Conservation (phyloP, 116 monocot species). For the Iris pallida region DNA sequence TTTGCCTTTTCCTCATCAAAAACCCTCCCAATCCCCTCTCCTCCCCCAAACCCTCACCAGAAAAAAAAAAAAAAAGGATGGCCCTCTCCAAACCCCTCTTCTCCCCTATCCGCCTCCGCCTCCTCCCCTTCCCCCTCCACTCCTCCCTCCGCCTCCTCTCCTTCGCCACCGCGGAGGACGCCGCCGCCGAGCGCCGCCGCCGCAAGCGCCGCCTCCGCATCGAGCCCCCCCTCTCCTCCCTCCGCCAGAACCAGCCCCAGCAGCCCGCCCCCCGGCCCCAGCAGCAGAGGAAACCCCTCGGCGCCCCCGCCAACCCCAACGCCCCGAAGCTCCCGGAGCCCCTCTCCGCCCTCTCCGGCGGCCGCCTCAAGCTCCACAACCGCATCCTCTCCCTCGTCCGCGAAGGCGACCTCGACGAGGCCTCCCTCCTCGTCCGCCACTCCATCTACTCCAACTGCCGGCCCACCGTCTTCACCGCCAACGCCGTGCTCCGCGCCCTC, state of each 20-base stretch:
- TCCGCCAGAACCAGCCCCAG: constrained; percentile 39
- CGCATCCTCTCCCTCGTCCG: constrained; percentile 74
- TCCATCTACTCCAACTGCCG: constrained; percentile 99
- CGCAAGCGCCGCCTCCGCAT: constrained; percentile 87
- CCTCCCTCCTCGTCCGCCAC: constrained; percentile 86
- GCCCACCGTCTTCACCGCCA: constrained; percentile 84
- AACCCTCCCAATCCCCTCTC: not conserved
- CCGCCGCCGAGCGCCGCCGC: constrained; percentile 90
- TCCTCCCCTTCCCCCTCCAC: constrained; percentile 3
- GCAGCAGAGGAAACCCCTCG: constrained; percentile 13
- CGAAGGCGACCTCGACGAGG: constrained; percentile 84
- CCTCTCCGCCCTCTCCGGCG: constrained; percentile 55
- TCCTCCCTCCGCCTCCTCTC: constrained; percentile 50
- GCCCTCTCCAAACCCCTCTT: constrained; percentile 42
- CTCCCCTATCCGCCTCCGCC: constrained; percentile 7
- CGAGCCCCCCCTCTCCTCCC: constrained; percentile 71
- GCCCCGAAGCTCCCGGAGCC: constrained; percentile 78
- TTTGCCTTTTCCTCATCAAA: too few relatives aligned
- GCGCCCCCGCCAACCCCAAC: constrained; percentile 45
- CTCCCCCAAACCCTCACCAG: not conserved
- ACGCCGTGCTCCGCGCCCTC: constrained; percentile 78
- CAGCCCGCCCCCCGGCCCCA: not conserved
- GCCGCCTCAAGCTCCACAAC: constrained; percentile 83
- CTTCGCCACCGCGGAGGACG: constrained; percentile 82
- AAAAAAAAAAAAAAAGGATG: constrained; percentile 9